Evolutionary conservation across 176 grass and related monocot species (phyloP), one percentile per base, ranked within the genome.

Genomic region (Ensete ventricosum): DNA sequence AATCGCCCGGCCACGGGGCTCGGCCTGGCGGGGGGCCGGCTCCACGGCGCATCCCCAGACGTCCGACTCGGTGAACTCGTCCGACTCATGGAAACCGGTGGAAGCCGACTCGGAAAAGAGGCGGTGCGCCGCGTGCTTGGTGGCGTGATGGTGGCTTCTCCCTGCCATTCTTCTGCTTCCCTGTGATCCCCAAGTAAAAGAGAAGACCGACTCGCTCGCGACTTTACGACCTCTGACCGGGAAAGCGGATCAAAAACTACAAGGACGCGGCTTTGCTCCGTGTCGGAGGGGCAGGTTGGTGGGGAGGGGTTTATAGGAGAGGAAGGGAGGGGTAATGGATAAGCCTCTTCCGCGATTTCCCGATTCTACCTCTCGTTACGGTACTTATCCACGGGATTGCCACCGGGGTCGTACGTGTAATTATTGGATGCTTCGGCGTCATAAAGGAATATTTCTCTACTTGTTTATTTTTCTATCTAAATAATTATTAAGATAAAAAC

Each of bases 41-140:
- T 85, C 77, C 8, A 85, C n/a, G 1, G 83, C 43, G 12, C 73
- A 52, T 24, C 90, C 90, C 94, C 94, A 93, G 26, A 97, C 84
- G 55, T 97, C 94, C 29, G 87, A 79, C 75, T 97, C 94, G 1
- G 79, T 77, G 55, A 83, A 80, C 73, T 87, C 85, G 24, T 80
- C 85, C 8, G 85, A 71, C 11, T 68, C 77, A 2, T 73, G 34
- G 34, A 43, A 43, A 43, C 34, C 34, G 4, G 34, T 52, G 22
- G 50, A 10, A 9, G 77, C 84, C 70, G 71, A 82, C 52, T 76
- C 85, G 78, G 87, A 71, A 83, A 93, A 93, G 67, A 91, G 86
- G 43, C 94, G 55, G 55, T 84, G 84, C 62, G 80, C 67, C 17
- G 9, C 27, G 67, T 50, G 69, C 9, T 77, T 34, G 26, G 75